Base-by-base conservation (phyloP, 441 rosid species). In the Populus trichocarpa region DNA sequence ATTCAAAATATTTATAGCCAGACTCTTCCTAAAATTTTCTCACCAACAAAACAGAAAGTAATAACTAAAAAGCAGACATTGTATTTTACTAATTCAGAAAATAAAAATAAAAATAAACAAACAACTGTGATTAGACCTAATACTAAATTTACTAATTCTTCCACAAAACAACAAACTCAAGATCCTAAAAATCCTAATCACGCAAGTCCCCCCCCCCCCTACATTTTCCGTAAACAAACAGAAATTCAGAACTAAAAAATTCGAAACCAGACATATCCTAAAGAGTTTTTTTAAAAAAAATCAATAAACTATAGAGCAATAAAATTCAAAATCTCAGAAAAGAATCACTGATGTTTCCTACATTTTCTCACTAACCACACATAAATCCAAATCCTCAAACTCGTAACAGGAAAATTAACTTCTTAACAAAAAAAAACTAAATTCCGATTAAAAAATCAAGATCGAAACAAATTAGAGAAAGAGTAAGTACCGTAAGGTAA, bases 321-420 rank as follows among this genome's bases (percentile, higher is more conserved):
- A 42, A 73, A 53, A 38, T 42, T 59, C 14, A 68, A 53, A 73
- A 9, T 14, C 9, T 6, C 23, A 53, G 74, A 57, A 26, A 11
- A 61, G 25, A 61, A 61, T 11, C 28, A 22, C 28, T 10, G 14
- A 5, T n/a, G 66, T 9, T 57, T 18, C 71, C 73, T n/a, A 46
- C 81, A 83, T 67, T 81, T 65, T 78, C 77, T 78, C 79, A 75
- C 69, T 70, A 73, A 76, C 65, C 80, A 80, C 67, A 35, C 74
- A 28, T 20, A 50, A 53, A 36, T 25, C 9, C 33, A 59, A 82
- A 66, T 33, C 74, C 36, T 6, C 9, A 72, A 82, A 66, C 65
- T 42, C 26, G n/a, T 42, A 64, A 70, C 73, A 14, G 13, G 40
- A 67, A 74, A 18, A 72, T 26, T 22, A 70, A 73, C 66, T 65